A percentile compares a stretch with the other conserved stretches of the same genome.
phyloP scores from a whole-genome alignment of 176 grass and related monocot species.

The Rhynchospora tenuis region DNA sequence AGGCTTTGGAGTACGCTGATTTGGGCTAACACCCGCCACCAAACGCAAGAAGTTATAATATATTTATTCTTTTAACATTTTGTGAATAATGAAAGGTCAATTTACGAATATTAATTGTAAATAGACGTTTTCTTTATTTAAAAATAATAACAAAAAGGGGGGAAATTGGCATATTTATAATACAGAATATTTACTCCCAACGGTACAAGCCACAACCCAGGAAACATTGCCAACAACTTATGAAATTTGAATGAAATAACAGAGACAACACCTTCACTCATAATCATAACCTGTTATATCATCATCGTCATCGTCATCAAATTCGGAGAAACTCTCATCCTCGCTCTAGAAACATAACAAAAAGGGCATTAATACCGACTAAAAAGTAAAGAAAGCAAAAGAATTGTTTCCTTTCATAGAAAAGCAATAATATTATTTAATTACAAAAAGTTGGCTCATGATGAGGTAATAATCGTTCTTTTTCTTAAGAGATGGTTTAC shows the following conservation, averaged over 20 bases:
- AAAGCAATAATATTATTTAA: background rate
- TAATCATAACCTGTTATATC: slow-evolving; percentile 22
- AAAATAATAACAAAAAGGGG: background rate
- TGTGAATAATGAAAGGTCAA: background rate
- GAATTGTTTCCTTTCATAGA: background rate
- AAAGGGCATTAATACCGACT: slow-evolving; percentile 2
- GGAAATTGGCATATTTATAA: background rate
- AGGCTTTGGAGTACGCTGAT: background rate
- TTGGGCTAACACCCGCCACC: background rate
- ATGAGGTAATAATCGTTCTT: background rate
- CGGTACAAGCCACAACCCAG: background rate
- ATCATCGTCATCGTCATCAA: background rate
- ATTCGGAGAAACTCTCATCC: slow-evolving; percentile 34
- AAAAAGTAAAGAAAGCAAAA: background rate
- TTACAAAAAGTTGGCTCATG: background rate
- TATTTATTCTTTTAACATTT: no score
- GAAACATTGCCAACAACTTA: background rate
- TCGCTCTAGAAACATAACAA: slow-evolving; percentile 8
- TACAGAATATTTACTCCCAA: slow-evolving; percentile 4
- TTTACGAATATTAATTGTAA: background rate
- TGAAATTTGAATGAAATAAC: background rate
- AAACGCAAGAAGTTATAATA: no score
- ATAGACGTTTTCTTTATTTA: background rate
- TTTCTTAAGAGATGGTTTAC: background rate
- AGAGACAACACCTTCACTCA: background rate